Evolutionary conservation across 2,329 filamentous ascomycete genomes (phyloP), one percentile per base, ranked within the genome.

Genomic region (Penicillium janthinellum): DNA sequence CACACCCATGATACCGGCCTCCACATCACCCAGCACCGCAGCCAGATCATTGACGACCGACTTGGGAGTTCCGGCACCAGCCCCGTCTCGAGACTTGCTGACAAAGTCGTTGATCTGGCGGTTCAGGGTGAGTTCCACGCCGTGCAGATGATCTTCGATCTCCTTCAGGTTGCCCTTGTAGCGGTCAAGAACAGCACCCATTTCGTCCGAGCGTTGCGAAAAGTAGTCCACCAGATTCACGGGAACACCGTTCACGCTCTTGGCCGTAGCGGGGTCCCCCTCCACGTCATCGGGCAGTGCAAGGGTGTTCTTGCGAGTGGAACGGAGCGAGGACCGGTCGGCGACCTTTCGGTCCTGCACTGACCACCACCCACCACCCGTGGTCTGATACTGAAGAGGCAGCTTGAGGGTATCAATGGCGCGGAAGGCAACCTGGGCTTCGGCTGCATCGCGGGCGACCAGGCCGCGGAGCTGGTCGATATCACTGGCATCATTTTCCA

Each of bases 381-480:
- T 73, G 58, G 85, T 83, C 67, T 88, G 86, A 71, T 86, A 88
- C 64, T 86, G 83, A 51, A 81, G 69, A 1, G 91, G 90, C 15
- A 93, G 81, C 67, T 88, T 88, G 56, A 92, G 81, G 70, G 91
- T 91, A 69, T 92, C 88, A 35, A 91, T 86, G 22, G 88, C 88
- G 58, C 88, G 86, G 80, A 91, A 90, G 61, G 86, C 86, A 56
- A 91, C 83, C 65, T 88, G 85, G 8, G 89, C 88, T 66, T 92
- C 88, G 39, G 86, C 83, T 25, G 85, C 86, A 71, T 91, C 90
- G 62, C 85, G 85, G 67, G 88, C 83, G 69, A 84, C 85, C 64
- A 83, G 77, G 17, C 79, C 79, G 64, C 85, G 84, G 7, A 85
- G 78, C 54, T 81, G 76, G 20, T 85, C 81, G 55, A 90, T 87